A percentile compares a stretch with the other conserved stretches of the same genome.
These are phyloP conservation scores for Fulvia fulva DNA, from an alignment of 2,329 filamentous ascomycete genomes.

Conservation along the genomic window DNA sequence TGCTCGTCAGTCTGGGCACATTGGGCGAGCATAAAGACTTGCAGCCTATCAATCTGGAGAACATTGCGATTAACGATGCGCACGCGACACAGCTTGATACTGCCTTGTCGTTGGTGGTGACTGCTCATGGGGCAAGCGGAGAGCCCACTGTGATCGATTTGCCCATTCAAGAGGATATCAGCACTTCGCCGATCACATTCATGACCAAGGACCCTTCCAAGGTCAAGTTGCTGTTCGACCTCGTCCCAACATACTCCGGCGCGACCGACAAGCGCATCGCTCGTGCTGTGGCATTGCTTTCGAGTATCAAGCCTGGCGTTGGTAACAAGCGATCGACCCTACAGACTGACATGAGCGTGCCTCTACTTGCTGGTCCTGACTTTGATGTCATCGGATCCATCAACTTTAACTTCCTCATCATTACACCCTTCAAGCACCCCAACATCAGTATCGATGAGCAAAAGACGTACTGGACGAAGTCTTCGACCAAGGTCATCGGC, in stretches of 20 bases:
- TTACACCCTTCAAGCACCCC: slow-evolving; percentile 89
- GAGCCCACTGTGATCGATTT: slow-evolving; percentile 88
- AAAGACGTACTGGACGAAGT: slow-evolving; percentile 95
- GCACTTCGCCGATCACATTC: slow-evolving; percentile 90
- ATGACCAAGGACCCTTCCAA: slow-evolving; percentile 71
- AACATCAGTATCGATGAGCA: slow-evolving; percentile 88
- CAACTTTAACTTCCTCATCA: slow-evolving; percentile 94
- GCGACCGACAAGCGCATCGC: slow-evolving; percentile 76
- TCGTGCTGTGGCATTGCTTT: slow-evolving; percentile 81
- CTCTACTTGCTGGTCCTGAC: slow-evolving; percentile 75
- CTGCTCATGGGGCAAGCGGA: slow-evolving; percentile 76
- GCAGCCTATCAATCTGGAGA: slow-evolving; percentile 79
- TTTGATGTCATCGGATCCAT: slow-evolving; percentile 90
- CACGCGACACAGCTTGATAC: slow-evolving; percentile 93
- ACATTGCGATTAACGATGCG: slow-evolving; percentile 79
- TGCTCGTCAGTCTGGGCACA: slow-evolving; percentile 86
- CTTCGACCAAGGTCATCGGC: slow-evolving; percentile 77
- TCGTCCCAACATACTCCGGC: slow-evolving; percentile 91
- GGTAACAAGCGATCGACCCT: slow-evolving; percentile 85
- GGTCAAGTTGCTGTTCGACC: slow-evolving; percentile 88
- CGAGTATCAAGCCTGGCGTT: slow-evolving; percentile 75
- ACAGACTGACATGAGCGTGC: slow-evolving; percentile 87
- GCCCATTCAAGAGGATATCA: slow-evolving; percentile 88
- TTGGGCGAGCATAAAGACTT: slow-evolving; percentile 84
- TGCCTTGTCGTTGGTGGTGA: slow-evolving; percentile 84